Conservation (phyloP, 148 eudicot species). For the Nyssa sinensis region DNA sequence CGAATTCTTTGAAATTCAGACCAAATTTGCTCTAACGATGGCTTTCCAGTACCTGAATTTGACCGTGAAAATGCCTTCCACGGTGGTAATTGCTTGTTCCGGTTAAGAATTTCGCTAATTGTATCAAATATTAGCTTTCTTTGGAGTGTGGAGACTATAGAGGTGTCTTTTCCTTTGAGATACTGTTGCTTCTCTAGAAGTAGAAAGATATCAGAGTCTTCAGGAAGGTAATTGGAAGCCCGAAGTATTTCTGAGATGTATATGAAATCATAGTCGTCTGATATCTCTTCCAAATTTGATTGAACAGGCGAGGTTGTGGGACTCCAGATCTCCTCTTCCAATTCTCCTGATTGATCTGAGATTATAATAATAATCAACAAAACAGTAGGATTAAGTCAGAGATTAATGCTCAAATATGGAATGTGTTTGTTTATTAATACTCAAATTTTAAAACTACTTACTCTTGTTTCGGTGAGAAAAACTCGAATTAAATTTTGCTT, state of each 20-base stretch:
- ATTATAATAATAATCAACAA: constrained; percentile 1
- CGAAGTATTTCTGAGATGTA: constrained; percentile 73
- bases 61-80: constrained; percentile 49
- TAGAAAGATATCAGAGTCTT: constrained; percentile 49
- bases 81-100: constrained; percentile 54
- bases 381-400: not conserved
- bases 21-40: constrained; percentile 48
- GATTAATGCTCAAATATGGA: no score
- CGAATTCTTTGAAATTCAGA: constrained; percentile 57
- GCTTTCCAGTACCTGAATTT: not conserved
- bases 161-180: constrained; percentile 50
- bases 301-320: constrained; percentile 37
- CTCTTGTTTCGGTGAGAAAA: no score
- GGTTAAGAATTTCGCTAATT: constrained; percentile 57
- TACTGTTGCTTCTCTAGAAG: constrained; percentile 67
- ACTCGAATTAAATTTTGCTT: no score
- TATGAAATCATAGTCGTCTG: constrained; percentile 49
- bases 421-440: no score
- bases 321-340: constrained; percentile 78
- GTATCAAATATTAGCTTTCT: constrained; percentile 63
- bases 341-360: constrained; percentile 49
- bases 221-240: constrained; percentile 60
- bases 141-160: constrained; percentile 51
- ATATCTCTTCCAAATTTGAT: constrained; percentile 37
- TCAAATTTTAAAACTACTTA: no score